Evolutionary conservation across 352 stramenopile species (phyloP).

Genomic region (Aphanomyces stellatus): DNA sequence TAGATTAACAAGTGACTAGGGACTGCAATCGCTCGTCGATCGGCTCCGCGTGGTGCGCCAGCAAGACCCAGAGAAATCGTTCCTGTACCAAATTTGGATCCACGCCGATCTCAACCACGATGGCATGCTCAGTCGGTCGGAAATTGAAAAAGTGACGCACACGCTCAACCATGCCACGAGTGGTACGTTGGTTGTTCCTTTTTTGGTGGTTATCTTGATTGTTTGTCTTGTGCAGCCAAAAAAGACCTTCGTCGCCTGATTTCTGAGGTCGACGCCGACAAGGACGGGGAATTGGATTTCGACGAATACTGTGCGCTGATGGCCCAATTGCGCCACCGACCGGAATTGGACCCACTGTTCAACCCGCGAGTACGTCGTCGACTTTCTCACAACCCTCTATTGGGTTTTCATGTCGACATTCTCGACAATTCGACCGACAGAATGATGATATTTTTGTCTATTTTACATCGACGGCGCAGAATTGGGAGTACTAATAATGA

Average conservation of each 20-base stretch:
- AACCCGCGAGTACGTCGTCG: background rate
- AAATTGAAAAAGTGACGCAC: constrained; percentile 13
- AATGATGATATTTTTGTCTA: background rate
- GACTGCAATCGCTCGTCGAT: background rate
- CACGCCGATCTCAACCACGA: constrained; percentile 13
- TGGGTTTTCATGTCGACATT: background rate
- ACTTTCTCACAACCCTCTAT: background rate
- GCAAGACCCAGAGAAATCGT: constrained; percentile 5
- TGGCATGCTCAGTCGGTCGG: constrained; percentile 9
- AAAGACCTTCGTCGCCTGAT: constrained; percentile 19
- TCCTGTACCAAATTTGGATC: constrained; percentile 18
- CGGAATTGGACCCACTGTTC: constrained; percentile 21
- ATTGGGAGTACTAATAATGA: no score
- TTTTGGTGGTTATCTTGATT: constrained; percentile 20
- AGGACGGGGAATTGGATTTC: constrained; percentile 24
- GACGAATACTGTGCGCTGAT: constrained; percentile 26
- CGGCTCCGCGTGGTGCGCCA: background rate
- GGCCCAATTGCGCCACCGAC: constrained; percentile 17
- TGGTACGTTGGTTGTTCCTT: constrained; percentile 5
- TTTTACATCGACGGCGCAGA: no score
- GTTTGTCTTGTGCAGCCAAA: constrained; percentile 18
- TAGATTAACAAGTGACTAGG: background rate
- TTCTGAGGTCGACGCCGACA: constrained; percentile 21
- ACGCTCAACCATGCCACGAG: constrained; percentile 2
- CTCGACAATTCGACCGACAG: background rate